Base-by-base conservation (phyloP, 2,329 filamentous ascomycete species). In the Sporothrix phasma region DNA sequence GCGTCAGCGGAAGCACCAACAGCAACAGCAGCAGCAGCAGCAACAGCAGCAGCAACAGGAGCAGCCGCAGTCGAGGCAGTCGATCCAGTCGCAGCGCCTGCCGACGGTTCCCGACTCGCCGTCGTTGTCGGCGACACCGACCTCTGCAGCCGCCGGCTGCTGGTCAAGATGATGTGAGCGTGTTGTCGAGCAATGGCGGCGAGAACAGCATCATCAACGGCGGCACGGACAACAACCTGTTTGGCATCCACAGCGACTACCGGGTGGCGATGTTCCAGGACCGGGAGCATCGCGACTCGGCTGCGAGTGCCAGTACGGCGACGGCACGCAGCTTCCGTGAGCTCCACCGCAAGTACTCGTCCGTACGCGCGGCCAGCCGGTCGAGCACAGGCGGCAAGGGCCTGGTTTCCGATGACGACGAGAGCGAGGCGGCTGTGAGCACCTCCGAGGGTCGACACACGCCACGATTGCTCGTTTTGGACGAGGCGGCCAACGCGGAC, bases 261-360 rank as follows among this genome's bases (percentile, higher is more conserved):
- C 78, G 79, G 51, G 82, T 81, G 5, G 75, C 80, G n/a, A 71
- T 81, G 5, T 72, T 81, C 7, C 77, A 77, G 13, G 72, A 72
- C 24, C 72, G 71, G n/a, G 80, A 79, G 43, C 81, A 85, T 19
- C 80, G 85, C 37, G 83, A 79, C 47, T 90, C 87, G 1, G 77
- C 81, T 17, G 82, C 85, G 22, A 89, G 86, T 68, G 80, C 80
- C 15, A 88, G 85, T 73, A 88, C 86, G 11, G 83, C 85, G 19
- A 88, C 87, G 2, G 84, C 84, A 1, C 78, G 81, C 69, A 89
- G 86, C 69, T 87, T 87, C 70, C 79, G 82, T 45, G 83, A 87
- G 45, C 75, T 87, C 37, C 83, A 86, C 69, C 76, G 82, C 49
- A 85, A 83, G 68, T 85, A 83, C 71, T 82, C 83, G 17, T 79